Conservation (phyloP, 1,284 basidiomycete genomes). For the Fistulinella cinereoalba region DNA sequence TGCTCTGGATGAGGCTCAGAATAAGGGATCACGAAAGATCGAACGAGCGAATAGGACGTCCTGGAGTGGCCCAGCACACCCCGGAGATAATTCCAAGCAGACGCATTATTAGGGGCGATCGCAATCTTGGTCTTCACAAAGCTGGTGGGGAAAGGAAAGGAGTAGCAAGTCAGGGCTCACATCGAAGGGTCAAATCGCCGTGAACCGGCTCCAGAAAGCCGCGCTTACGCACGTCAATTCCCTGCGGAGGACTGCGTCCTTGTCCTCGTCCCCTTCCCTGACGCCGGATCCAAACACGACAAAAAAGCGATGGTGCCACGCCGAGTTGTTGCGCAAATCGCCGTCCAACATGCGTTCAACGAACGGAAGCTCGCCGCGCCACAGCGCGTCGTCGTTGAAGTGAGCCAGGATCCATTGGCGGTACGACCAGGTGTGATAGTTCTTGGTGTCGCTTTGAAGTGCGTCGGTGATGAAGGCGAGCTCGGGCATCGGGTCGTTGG, state of each 20-base stretch:
- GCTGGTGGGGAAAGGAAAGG: constrained; percentile 26
- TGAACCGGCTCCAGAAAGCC: neutral
- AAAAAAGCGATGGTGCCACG: constrained; percentile 98
- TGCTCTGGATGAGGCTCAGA: constrained; percentile 37
- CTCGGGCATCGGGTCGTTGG: constrained; percentile 58
- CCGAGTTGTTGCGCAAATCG: constrained; percentile 95
- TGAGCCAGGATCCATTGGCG: constrained; percentile 88
- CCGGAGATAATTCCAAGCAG: constrained; percentile 93
- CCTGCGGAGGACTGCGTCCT: constrained; percentile 53
- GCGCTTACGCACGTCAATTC: constrained; percentile 63
- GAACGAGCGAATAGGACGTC: constrained; percentile 54
- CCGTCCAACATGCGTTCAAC: constrained; percentile 70
- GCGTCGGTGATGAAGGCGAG: constrained; percentile 75
- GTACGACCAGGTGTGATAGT: constrained; percentile 96
- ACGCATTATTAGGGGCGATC: constrained; percentile 87
- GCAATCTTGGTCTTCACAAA: constrained; percentile 76
- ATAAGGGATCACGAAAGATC: constrained; percentile 66
- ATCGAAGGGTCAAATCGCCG: constrained; percentile 8
- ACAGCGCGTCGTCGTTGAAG: constrained; percentile 69
- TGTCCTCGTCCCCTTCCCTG: constrained; percentile 55
- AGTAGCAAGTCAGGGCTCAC: constrained; percentile 5
- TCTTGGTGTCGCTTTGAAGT: constrained; percentile 79
- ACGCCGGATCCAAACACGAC: constrained; percentile 74
- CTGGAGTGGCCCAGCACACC: constrained; percentile 64
- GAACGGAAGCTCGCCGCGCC: constrained; percentile 78